Evolutionary conservation across 2,329 filamentous ascomycete genomes (phyloP).

Genomic region (Alternaria tenuissima): DNA sequence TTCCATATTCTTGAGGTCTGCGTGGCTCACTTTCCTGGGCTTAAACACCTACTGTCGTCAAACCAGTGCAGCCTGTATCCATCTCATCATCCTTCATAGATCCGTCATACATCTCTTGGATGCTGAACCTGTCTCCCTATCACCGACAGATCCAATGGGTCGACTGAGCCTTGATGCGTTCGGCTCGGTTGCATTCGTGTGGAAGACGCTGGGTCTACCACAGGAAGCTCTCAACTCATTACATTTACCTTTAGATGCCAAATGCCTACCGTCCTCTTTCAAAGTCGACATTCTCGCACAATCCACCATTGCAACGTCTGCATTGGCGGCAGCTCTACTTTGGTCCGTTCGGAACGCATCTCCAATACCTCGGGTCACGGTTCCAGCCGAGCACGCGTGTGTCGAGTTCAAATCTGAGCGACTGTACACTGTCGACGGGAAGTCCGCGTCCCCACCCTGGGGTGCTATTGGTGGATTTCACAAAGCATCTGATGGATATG

Average conservation of each 20-base stretch:
- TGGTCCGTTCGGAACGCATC: constrained; percentile 47
- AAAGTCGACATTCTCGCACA: constrained; percentile 64
- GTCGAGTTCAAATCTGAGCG: constrained; percentile 64
- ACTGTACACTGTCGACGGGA: constrained; percentile 56
- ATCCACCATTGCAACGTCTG: constrained; percentile 60
- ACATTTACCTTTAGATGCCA: constrained; percentile 26
- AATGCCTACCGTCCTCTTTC: constrained; percentile 60
- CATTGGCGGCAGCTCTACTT: constrained; percentile 59
- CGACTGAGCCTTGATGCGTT: constrained; percentile 32
- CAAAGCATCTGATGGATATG: constrained; percentile 59
- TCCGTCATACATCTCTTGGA: neutral
- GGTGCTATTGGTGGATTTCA: constrained; percentile 62
- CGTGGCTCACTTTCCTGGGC: neutral
- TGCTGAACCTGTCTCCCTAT: neutral
- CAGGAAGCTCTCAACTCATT: constrained; percentile 31
- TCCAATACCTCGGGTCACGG: constrained; percentile 50
- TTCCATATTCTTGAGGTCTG: neutral
- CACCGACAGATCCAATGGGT: constrained; percentile 15
- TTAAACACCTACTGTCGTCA: neutral
- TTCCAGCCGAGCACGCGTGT: constrained; percentile 58
- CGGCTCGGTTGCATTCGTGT: constrained; percentile 44
- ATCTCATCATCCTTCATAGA: neutral
- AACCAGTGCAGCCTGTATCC: neutral
- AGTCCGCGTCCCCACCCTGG: constrained; percentile 46
- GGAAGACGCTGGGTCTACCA: constrained; percentile 36